Evolutionary conservation across 2,329 filamentous ascomycete species (phyloP).

Genomic region (Penicillium sp.): DNA sequence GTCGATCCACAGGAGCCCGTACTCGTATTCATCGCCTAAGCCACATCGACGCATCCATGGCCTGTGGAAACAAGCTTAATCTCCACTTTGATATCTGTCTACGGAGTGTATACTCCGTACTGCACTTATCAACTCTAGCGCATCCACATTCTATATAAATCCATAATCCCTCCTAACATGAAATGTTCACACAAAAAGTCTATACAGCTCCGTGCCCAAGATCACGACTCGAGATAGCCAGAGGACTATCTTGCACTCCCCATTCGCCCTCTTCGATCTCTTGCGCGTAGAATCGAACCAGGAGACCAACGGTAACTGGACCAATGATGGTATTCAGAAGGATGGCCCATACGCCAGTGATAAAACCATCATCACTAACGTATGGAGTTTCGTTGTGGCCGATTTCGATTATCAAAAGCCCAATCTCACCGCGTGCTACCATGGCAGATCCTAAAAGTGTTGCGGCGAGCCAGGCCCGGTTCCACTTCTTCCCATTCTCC

Average conservation of each 20-base stretch:
- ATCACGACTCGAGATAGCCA: neutral
- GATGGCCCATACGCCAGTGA: constrained; percentile 35
- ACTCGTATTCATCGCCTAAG: neutral
- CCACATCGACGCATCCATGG: neutral
- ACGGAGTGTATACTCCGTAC: no score
- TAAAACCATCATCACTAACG: constrained; percentile 39
- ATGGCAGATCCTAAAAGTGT: constrained; percentile 34
- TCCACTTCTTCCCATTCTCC: neutral
- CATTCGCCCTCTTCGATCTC: constrained; percentile 27
- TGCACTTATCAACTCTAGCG: no score
- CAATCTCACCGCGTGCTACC: constrained; percentile 37
- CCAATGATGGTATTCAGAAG: constrained; percentile 36
- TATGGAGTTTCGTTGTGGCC: constrained; percentile 39
- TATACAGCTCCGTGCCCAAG: neutral
- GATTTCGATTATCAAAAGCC: constrained; percentile 35
- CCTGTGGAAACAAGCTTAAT: neutral
- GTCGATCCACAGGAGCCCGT: neutral
- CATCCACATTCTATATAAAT: neutral
- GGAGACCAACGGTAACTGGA: constrained; percentile 28
- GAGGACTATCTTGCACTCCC: constrained; percentile 22
- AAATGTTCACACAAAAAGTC: neutral
- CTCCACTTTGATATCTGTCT: no score
- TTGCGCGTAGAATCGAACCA: constrained; percentile 26
- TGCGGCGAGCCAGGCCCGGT: constrained; percentile 22
- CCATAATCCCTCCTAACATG: neutral